Base-by-base conservation (phyloP, 1,284 basidiomycete species). In the Gyrodon tennesseensis region DNA sequence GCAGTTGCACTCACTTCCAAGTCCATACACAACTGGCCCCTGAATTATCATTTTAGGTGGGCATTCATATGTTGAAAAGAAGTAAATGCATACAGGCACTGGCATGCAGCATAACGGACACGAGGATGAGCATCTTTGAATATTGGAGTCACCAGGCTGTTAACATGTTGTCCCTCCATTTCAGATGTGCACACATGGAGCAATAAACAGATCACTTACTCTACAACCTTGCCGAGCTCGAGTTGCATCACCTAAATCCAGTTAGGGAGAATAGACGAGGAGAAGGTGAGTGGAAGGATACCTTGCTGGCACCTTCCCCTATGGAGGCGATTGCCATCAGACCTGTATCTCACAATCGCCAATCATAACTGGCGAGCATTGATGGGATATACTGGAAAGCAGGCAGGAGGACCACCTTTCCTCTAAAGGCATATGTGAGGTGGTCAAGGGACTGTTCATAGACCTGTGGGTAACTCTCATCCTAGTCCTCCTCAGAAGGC, bases 1-100 rank as follows among this genome's bases (percentile, higher is more conserved):
- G 44, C 37, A 49, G 31, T 18, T 39, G 44, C 43, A 69, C 78
- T 60, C 73, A 90, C 90, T 78, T 92, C 89, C 56, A 93, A 81
- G 77, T 93, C 91, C 11, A 90, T 91, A 72, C 91, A 93, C 11
- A 95, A 78, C 71, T 93, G 91, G 1, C 92, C 91, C 58, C 90
- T 91, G 70, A 11, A 61, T 49, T 37, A 25, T 58, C n/a, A 7
- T 49, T 39, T 60, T 13, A 34, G 18, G 37, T 70, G 54, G 68
- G 49, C n/a, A n/a, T 53, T 27, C 21, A 39, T 15, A 41, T 18
- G 34, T 41, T 29, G 23, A 31, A 64, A 63, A 31, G 53, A 60
- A 53, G 44, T 58, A 27, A 54, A 61, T 21, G 25, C 63, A 58
- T 80, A 92, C 90, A 94, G 82, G 81, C 92, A 93, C 77, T 94